These are phyloP conservation scores for Sclerotinia spermophila DNA, from an alignment of 2,329 filamentous ascomycete genomes.

Conservation along the genomic window DNA sequence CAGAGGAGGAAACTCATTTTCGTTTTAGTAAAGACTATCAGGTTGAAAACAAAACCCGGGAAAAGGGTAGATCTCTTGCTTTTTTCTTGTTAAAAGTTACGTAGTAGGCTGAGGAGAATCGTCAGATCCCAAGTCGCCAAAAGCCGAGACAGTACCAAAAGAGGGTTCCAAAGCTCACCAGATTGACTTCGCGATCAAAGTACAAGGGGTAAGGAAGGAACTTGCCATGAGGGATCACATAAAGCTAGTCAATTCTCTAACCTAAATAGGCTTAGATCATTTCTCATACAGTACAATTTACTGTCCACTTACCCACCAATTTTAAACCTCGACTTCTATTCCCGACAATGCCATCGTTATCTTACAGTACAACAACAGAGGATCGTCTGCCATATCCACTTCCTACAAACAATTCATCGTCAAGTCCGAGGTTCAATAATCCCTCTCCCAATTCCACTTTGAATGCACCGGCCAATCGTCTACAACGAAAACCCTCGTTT, in stretches of 20 bases:
- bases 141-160: too few relatives aligned
- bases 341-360: constrained; percentile 18
- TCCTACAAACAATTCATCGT: background rate
- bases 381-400: constrained; percentile 14
- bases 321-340: constrained; percentile 13
- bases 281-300: constrained; percentile 15
- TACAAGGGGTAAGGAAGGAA: constrained; percentile 5
- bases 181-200: background rate
- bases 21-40: background rate
- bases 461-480: constrained; percentile 4
- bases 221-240: constrained; percentile 1
- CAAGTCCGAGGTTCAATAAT: background rate
- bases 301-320: constrained; percentile 10
- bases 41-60: background rate
- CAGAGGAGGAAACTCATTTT: background rate
- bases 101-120: background rate
- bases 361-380: constrained; percentile 19
- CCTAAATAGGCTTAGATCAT: constrained; percentile 3
- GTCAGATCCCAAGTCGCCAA: background rate
- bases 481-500: constrained; percentile 16
- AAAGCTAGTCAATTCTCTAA: constrained; percentile 9
- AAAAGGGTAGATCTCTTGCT: background rate
- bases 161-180: too few relatives aligned
- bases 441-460: constrained; percentile 6
- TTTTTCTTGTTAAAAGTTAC: background rate